Evolutionary conservation across 2,329 filamentous ascomycete genomes (phyloP).

Genomic region (Cytospora schulzeri): DNA sequence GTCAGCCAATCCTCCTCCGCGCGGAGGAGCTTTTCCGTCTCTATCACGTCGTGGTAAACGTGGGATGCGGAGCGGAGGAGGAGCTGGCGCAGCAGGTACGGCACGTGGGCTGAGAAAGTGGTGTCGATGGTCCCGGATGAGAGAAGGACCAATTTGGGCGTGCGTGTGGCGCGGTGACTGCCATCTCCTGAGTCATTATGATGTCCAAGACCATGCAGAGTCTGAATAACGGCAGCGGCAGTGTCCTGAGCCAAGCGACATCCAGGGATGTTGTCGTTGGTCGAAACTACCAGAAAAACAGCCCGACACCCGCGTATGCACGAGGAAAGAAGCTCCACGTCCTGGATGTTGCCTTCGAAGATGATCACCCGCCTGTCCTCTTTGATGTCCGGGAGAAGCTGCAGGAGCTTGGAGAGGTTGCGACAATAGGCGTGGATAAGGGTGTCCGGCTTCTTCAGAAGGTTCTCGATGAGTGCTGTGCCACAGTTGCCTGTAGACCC

Average conservation of each 20-base stretch:
- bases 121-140: slow-evolving; percentile 46
- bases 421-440: slow-evolving; percentile 49
- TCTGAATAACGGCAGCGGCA: slow-evolving; percentile 35
- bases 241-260: slow-evolving; percentile 42
- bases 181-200: background rate
- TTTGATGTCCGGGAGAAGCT: slow-evolving; percentile 37
- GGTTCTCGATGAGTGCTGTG: slow-evolving; percentile 42
- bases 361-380: slow-evolving; percentile 40
- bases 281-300: slow-evolving; percentile 44
- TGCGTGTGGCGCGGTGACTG: background rate
- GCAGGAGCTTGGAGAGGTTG: slow-evolving; percentile 42
- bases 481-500: slow-evolving; percentile 49
- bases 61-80: slow-evolving; percentile 38
- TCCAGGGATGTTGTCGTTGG: slow-evolving; percentile 48
- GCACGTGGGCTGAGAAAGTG: slow-evolving; percentile 37
- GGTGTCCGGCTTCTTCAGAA: slow-evolving; percentile 38
- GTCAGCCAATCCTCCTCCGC: slow-evolving; percentile 41
- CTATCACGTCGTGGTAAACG: slow-evolving; percentile 43
- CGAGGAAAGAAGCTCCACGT: slow-evolving; percentile 40
- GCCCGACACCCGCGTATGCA: slow-evolving; percentile 41
- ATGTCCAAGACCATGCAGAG: background rate
- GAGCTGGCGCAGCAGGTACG: slow-evolving; percentile 34
- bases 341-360: slow-evolving; percentile 45
- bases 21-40: slow-evolving; percentile 42
- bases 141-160: slow-evolving; percentile 46